A percentile compares a stretch with the other conserved stretches of the same genome.
phyloP scores from a whole-genome alignment of 257 asterid genomes.

The Thymus mandschuricus region DNA sequence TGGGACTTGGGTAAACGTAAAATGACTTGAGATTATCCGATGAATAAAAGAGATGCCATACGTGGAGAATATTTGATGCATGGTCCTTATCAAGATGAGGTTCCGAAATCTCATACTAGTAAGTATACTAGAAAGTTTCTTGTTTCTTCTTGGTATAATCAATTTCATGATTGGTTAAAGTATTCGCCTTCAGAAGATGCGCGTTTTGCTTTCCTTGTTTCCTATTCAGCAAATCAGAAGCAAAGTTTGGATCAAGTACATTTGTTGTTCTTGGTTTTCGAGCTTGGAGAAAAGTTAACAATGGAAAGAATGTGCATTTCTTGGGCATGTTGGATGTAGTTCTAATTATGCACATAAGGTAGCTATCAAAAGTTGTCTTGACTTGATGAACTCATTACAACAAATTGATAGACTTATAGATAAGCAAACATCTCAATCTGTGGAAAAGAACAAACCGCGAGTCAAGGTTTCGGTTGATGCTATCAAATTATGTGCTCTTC shows the following conservation, averaged over 20 bases:
- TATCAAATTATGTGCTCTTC: neutral
- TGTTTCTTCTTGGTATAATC: neutral
- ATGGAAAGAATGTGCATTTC: constrained; percentile 7
- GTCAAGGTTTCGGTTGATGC: neutral
- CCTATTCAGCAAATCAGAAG: neutral
- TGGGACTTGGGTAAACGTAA: neutral
- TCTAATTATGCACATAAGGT: neutral
- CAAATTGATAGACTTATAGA: neutral
- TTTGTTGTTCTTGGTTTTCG: constrained; percentile 5
- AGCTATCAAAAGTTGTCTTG: neutral
- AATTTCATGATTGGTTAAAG: constrained; percentile 24
- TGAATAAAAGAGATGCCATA: neutral
- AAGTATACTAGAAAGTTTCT: constrained; percentile 3
- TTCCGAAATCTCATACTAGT: neutral
- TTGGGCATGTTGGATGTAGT: neutral
- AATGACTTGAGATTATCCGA: neutral
- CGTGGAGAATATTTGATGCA: neutral
- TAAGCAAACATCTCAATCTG: neutral
- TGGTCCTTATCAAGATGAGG: neutral
- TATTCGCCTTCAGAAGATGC: constrained; percentile 7
- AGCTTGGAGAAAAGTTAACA: neutral
- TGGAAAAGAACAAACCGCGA: neutral
- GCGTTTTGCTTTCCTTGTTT: constrained; percentile 16
- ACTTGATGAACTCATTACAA: neutral
- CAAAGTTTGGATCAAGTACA: neutral